Base-by-base conservation (phyloP, 345 rosid species). In the Microcos paniculata region DNA sequence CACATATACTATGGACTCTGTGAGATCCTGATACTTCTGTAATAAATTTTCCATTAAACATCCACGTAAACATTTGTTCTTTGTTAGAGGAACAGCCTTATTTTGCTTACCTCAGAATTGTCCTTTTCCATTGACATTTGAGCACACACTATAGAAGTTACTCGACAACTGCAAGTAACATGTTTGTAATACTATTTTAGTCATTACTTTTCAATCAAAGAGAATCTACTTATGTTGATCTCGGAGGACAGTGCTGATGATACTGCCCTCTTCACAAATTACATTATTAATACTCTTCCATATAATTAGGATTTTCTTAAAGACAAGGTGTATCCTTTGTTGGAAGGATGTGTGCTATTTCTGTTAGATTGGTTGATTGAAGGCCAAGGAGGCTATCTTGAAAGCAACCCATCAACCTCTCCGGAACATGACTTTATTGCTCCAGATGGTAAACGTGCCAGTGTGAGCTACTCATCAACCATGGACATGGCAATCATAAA, bases 341-440 rank as follows among this genome's bases (percentile, higher is more conserved):
- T 96, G 84, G 95, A 90, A 88, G 99, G 96, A 73, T 96, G 99
- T 70, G 59, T 89, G 1, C 31, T 71, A 35, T 93, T 92, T 87
- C 85, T 96, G 70, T 79, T 96, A 84, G 96, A 93, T 80, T 96
- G 99, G 99, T 84, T 93, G 82, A 86, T 96, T 49, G 87, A 96
- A 86, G 97, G 94, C 40, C 84, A 56, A 46, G 91, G 86, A 5
- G 92, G 91, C 64, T 91, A 84, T 87, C 90, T 96, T 10, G 93
- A 87, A 81, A 88, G 98, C 55, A 96, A 92, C 78, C 99, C 99
- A 49, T 96, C 99, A 67, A 96, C 99, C 24, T 96, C 98, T 71
- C 99, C 98, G 31, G 99, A 96, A 70, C 98, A 93, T 83, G 74
- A 80, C 81, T 96, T 96, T 72, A 84, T 83, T 42, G 85, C 91